Percentiles rank a stretch among this genome's conserved stretches.
These are phyloP conservation scores for Bryoglossum gracile DNA, from an alignment of 495 filamentous ascomycete genomes.

Conservation along the genomic window DNA sequence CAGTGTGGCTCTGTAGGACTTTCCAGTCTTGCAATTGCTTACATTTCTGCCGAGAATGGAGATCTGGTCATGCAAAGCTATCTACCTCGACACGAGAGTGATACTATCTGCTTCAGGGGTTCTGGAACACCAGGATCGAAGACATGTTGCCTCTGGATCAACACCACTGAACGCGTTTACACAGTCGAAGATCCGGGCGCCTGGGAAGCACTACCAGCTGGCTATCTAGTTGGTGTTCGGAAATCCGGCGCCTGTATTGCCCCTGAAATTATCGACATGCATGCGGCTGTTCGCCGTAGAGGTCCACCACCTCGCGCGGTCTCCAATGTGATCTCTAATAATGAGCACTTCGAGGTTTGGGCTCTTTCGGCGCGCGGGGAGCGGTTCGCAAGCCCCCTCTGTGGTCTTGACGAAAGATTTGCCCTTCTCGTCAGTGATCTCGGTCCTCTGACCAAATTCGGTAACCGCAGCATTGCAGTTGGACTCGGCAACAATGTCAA, in stretches of 20 bases:
- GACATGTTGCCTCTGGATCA: conserved; percentile 35
- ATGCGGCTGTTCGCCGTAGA: conserved; percentile 13
- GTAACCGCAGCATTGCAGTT: conserved; percentile 52
- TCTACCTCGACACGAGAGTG: conserved; percentile 37
- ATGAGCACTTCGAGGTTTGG: conserved; percentile 61
- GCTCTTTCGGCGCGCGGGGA: conserved; percentile 44
- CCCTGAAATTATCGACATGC: conserved; percentile 11
- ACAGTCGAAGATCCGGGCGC: conserved; percentile 39
- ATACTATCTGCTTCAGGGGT: conserved; percentile 35
- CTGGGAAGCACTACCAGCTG: conserved; percentile 41
- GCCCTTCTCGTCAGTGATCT: conserved; percentile 51
- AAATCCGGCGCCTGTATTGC: no score
- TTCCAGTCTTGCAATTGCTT: conserved; percentile 46
- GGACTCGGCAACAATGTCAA: conserved; percentile 63
- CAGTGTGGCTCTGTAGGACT: conserved; percentile 42
- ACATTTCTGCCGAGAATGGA: conserved; percentile 41
- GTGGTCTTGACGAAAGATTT: conserved; percentile 28
- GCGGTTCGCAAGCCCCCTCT: conserved; percentile 14
- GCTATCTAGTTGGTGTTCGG: conserved; percentile 42
- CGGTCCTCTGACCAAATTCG: conserved; percentile 52
- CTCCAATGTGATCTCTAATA: not conserved
- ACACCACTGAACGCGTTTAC: conserved; percentile 30
- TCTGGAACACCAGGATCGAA: conserved; percentile 19
- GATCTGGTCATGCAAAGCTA: conserved; percentile 51
- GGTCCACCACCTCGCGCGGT: no score